A percentile compares a stretch with the other conserved stretches of the same genome.
Conservation (phyloP, 2,329 filamentous ascomycete genomes). For the Penicillium polonicum region DNA sequence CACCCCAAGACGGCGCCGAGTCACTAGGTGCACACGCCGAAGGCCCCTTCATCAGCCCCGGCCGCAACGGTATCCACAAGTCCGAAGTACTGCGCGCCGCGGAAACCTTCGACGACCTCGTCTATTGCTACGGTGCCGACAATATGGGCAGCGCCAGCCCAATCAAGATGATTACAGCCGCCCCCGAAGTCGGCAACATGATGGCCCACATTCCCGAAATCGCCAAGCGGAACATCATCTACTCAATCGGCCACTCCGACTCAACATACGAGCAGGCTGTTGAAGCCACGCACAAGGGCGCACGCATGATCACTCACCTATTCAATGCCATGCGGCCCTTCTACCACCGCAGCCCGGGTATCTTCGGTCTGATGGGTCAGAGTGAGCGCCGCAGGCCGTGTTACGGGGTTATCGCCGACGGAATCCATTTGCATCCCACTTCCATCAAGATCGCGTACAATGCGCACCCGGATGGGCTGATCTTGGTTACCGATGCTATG, state of each 20-base stretch:
- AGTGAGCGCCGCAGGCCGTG: slow-evolving; percentile 61
- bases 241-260: slow-evolving; percentile 82
- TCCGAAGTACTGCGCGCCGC: slow-evolving; percentile 67
- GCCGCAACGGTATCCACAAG: slow-evolving; percentile 85
- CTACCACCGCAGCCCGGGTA: slow-evolving; percentile 85
- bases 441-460: slow-evolving; percentile 87
- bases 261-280: slow-evolving; percentile 81
- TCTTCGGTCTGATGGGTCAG: slow-evolving; percentile 80
- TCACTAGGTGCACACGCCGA: slow-evolving; percentile 88
- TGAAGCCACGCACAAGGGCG: slow-evolving; percentile 68
- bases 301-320: slow-evolving; percentile 86
- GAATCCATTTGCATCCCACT: slow-evolving; percentile 84
- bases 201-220: slow-evolving; percentile 66
- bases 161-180: slow-evolving; percentile 81
- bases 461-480: slow-evolving; percentile 77
- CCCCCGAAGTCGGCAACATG: slow-evolving; percentile 76
- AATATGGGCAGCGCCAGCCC: slow-evolving; percentile 55
- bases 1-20: slow-evolving; percentile 70
- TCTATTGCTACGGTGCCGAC: slow-evolving; percentile 59
- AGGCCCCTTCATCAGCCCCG: slow-evolving; percentile 79
- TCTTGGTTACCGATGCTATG: slow-evolving; percentile 93
- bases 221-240: slow-evolving; percentile 65
- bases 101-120: slow-evolving; percentile 59
- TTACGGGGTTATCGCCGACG: slow-evolving; percentile 88
- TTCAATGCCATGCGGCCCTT: slow-evolving; percentile 94